These are phyloP conservation scores for Monascus purpureus DNA, from an alignment of 495 filamentous ascomycete species.

Conservation along the genomic window DNA sequence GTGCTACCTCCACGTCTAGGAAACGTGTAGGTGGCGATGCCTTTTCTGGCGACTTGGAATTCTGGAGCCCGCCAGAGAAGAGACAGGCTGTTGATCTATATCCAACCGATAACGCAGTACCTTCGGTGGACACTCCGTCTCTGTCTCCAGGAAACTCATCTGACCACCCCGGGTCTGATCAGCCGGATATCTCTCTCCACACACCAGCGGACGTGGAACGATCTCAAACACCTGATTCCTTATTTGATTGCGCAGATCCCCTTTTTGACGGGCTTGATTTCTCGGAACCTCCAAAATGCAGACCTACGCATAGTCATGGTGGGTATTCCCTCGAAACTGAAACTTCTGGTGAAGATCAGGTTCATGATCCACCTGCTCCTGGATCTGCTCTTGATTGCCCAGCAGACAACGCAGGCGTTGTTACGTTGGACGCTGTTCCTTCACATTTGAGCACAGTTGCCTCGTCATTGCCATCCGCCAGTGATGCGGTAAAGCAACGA, in stretches of 20 bases:
- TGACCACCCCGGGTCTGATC: conserved; percentile 2
- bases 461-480: conserved; percentile 2
- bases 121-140: conserved; percentile 11
- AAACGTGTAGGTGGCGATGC: conserved; percentile 13
- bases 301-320: neutral
- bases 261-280: conserved; percentile 9
- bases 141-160: conserved; percentile 10
- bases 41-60: conserved; percentile 6
- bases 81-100: conserved; percentile 5
- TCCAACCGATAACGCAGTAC: conserved; percentile 1
- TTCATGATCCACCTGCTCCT: neutral
- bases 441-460: neutral
- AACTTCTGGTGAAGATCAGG: neutral
- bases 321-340: neutral
- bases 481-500: conserved; percentile 10
- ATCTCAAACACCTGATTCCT: conserved; percentile 7
- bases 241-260: conserved; percentile 11
- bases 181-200: conserved; percentile 5
- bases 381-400: neutral
- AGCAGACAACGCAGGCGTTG: neutral
- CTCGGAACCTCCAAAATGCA: conserved; percentile 2
- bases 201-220: conserved; percentile 7
- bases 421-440: neutral
- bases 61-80: conserved; percentile 7
- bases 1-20: conserved; percentile 7